Conservation (phyloP, 1,284 basidiomycete genomes). For the Rhodotorula glutinis region DNA sequence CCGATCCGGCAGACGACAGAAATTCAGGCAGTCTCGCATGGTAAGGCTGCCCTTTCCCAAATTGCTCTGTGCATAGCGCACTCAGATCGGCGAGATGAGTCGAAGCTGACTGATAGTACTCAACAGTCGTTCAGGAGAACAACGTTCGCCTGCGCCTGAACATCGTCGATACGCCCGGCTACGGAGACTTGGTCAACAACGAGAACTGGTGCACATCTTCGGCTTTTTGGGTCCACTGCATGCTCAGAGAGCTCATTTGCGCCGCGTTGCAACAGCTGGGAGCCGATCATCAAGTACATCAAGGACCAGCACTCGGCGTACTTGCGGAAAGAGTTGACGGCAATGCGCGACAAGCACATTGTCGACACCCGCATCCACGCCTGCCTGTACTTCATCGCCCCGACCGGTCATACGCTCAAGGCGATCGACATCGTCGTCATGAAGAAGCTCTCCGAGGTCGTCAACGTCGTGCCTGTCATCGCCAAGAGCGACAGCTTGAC, state of each 20-base stretch:
- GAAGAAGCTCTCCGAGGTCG: slow-evolving; percentile 97
- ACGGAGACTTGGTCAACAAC: slow-evolving; percentile 98
- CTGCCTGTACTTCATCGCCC: slow-evolving; percentile 97
- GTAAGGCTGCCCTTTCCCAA: slow-evolving; percentile 54
- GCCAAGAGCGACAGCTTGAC: slow-evolving; percentile 97
- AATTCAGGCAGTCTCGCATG: slow-evolving; percentile 90
- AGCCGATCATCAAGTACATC: slow-evolving; percentile 97
- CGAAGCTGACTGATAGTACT: too few relatives aligned
- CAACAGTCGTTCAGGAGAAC: slow-evolving; percentile 89
- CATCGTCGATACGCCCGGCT: slow-evolving; percentile 98
- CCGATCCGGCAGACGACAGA: slow-evolving; percentile 91
- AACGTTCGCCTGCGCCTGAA: slow-evolving; percentile 92
- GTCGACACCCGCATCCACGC: slow-evolving; percentile 98
- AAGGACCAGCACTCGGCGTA: slow-evolving; percentile 97
- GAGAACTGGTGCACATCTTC: slow-evolving; percentile 72
- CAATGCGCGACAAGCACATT: slow-evolving; percentile 97
- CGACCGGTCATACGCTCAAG: slow-evolving; percentile 74
- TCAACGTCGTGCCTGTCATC: slow-evolving; percentile 98
- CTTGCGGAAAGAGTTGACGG: slow-evolving; percentile 96
- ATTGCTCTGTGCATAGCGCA: not conserved
- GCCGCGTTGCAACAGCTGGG: slow-evolving; percentile 65
- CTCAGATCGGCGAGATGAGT: not conserved
- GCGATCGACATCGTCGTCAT: slow-evolving; percentile 92
- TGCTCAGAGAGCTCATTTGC: not conserved
- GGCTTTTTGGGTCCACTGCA: too few relatives aligned